phyloP scores from a whole-genome alignment of 208 protist species.

The Wallacemonas sp. region DNA sequence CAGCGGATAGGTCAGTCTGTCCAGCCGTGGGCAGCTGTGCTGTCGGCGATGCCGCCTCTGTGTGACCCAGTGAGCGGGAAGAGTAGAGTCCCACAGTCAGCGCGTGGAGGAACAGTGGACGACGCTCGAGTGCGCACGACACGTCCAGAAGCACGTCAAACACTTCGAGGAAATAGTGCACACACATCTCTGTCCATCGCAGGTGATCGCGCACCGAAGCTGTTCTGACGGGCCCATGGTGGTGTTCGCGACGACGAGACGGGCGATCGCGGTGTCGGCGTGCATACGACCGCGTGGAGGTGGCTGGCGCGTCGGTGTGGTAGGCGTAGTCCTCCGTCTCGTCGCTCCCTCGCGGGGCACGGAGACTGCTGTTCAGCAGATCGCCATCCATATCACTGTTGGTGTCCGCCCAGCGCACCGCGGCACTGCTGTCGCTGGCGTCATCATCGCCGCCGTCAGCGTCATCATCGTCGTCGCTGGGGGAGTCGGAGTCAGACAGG shows the following conservation, averaged over 20 bases:
- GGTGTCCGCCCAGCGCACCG: not conserved
- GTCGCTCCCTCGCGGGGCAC: not conserved
- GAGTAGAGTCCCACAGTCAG: constrained; percentile 9
- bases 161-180: constrained; percentile 66
- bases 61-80: no score
- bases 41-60: not conserved
- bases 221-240: not conserved
- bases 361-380: not conserved
- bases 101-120: constrained; percentile 37
- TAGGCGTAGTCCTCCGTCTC: not conserved
- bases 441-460: not conserved
- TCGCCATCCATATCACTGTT: not conserved
- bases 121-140: constrained; percentile 29
- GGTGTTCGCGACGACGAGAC: not conserved
- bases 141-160: constrained; percentile 47
- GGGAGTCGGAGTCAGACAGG: not conserved
- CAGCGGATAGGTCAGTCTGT: not conserved
- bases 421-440: not conserved
- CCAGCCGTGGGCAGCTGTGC: not conserved
- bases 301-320: not conserved
- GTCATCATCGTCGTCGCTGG: not conserved
- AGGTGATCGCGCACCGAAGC: constrained; percentile 4
- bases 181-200: constrained; percentile 45
- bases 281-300: no score
- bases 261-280: not conserved